Conservation (phyloP, 768 basidiomycete species). For the Termitomyces eurrhizus region DNA sequence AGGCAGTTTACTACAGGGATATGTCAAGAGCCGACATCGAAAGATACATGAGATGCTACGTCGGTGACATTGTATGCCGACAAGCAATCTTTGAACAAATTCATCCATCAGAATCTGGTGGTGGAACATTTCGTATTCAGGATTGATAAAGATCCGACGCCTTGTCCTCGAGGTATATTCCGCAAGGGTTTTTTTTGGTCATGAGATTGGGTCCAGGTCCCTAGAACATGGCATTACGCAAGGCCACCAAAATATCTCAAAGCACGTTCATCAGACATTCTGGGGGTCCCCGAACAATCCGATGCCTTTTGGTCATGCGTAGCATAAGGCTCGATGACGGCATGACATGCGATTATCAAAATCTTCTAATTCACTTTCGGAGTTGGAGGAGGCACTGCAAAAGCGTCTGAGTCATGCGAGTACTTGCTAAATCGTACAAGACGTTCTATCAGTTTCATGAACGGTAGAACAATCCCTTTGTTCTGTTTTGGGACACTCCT, state of each 20-base stretch:
- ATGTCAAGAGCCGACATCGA: neutral
- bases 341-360: neutral
- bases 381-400: neutral
- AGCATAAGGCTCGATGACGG: neutral
- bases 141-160: neutral
- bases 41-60: neutral
- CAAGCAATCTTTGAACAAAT: no score
- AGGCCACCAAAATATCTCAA: neutral
- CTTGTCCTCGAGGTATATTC: neutral
- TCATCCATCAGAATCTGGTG: neutral
- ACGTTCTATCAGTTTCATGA: neutral
- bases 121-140: neutral
- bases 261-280: neutral
- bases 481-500: neutral
- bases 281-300: neutral
- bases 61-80: neutral
- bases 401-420: no score
- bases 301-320: neutral
- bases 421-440: neutral
- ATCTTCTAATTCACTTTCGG: neutral
- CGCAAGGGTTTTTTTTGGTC: no score
- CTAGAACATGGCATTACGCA: neutral
- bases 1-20: neutral
- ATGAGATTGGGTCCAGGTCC: neutral
- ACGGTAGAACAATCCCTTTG: neutral